Conservation (phyloP, 2,329 filamentous ascomycete genomes). For the Claviceps purpurea region DNA sequence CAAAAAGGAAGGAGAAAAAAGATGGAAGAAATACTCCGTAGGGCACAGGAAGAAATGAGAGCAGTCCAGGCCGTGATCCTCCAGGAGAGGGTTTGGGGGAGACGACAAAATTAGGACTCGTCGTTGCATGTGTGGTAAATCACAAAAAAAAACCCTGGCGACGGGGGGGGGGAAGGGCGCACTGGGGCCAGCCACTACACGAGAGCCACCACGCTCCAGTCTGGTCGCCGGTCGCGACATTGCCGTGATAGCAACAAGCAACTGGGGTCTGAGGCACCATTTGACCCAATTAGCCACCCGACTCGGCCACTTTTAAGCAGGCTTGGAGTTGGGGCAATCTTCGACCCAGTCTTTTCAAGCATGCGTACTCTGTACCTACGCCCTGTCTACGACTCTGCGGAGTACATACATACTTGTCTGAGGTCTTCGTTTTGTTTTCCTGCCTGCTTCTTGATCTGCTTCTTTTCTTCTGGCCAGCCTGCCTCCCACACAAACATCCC, state of each 20-base stretch:
- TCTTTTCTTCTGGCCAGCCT: too few species aligned
- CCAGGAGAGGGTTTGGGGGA: constrained; percentile 1
- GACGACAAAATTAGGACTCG: not conserved
- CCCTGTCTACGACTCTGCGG: too few species aligned
- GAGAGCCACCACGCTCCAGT: not conserved
- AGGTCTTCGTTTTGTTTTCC: not conserved
- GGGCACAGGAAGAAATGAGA: not conserved
- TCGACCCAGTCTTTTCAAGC: not conserved
- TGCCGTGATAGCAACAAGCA: not conserved
- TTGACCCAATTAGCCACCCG: not conserved
- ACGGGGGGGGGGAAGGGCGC: not conserved
- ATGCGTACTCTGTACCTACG: not conserved
- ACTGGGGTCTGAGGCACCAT: not conserved
- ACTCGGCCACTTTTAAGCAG: not conserved
- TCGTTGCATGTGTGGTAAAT: not conserved
- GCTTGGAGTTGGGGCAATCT: not conserved
- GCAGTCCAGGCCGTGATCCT: constrained; percentile 1
- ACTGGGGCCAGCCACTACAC: not conserved
- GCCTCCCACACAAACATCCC: not conserved
- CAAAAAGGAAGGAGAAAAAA: constrained; percentile 6
- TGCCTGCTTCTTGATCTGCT: too few species aligned
- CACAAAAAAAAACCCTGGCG: constrained; percentile 1
- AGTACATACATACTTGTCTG: not conserved
- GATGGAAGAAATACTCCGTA: not conserved
- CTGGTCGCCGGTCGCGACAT: not conserved